A percentile compares a stretch with the other conserved stretches of the same genome.
Evolutionary conservation across 306 rosid genomes (phyloP).

Genomic region (Medicago arabica): DNA sequence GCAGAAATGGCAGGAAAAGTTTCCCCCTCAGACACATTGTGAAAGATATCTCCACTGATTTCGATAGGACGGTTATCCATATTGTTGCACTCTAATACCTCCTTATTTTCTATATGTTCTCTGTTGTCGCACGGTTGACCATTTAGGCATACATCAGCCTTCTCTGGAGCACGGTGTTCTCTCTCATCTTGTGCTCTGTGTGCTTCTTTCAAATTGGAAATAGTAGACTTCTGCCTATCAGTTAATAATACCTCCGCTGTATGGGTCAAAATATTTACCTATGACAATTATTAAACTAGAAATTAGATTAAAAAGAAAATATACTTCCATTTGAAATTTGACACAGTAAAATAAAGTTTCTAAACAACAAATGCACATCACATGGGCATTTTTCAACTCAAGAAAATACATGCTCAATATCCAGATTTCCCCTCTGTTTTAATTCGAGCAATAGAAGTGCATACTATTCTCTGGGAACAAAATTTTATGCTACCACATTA

Average conservation of each 20-base stretch:
- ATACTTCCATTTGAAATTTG: slow-evolving; percentile 25
- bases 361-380: slow-evolving; percentile 11
- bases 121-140: slow-evolving; percentile 26
- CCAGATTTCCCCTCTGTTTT: slow-evolving; percentile 3
- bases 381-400: slow-evolving; percentile 5
- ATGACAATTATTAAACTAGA: slow-evolving; percentile 33
- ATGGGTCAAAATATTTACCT: slow-evolving; percentile 88
- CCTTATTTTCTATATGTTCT: slow-evolving; percentile 28
- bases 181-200: slow-evolving; percentile 72
- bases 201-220: slow-evolving; percentile 62
- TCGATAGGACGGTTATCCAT: slow-evolving; percentile 35
- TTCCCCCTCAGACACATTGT: slow-evolving; percentile 34
- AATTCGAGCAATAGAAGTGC: slow-evolving; percentile 18
- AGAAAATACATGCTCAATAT: neutral
- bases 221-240: slow-evolving; percentile 49
- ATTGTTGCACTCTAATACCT: slow-evolving; percentile 30
- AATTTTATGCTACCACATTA: neutral
- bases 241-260: slow-evolving; percentile 62
- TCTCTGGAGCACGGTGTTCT: slow-evolving; percentile 45
- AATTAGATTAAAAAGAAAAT: slow-evolving; percentile 31
- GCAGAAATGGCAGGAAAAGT: slow-evolving; percentile 26
- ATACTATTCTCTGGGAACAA: slow-evolving; percentile 1
- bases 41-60: slow-evolving; percentile 34
- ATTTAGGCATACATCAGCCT: slow-evolving; percentile 8
- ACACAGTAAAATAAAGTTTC: slow-evolving; percentile 13